Conservation (phyloP, 176 grass and related monocot species). For the Triticum dicoccoides region DNA sequence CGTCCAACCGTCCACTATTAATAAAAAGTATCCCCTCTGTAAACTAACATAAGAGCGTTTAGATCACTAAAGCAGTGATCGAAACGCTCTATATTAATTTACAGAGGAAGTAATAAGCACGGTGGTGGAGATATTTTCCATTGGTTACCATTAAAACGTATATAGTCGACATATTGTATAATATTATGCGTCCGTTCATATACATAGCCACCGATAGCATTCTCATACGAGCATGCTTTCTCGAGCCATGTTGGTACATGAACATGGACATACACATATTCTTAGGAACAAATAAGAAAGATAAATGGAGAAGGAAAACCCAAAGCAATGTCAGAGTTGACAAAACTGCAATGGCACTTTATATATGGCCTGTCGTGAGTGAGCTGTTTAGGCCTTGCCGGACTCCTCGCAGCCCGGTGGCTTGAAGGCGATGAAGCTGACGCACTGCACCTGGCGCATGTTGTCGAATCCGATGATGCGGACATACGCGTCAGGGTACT, state of each 20-base stretch:
- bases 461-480: constrained; percentile 64
- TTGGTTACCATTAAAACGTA: too few species aligned
- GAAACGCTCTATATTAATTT: too few species aligned
- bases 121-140: too few species aligned
- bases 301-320: neutral
- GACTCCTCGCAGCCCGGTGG: constrained; percentile 11
- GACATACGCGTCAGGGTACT: constrained; percentile 40
- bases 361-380: neutral
- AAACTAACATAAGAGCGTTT: too few species aligned
- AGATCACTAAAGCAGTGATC: too few species aligned
- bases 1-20: too few species aligned
- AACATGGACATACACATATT: neutral
- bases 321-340: neutral
- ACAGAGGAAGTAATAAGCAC: too few species aligned
- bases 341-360: neutral
- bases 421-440: constrained; percentile 68
- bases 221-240: neutral
- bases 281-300: neutral
- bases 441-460: constrained; percentile 45
- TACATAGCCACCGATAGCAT: neutral
- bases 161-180: neutral
- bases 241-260: neutral
- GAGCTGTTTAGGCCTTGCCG: neutral
- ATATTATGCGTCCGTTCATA: neutral
- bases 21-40: too few species aligned